Base-by-base conservation (phyloP, 2,329 filamentous ascomycete genomes). In the Grosmannia clavigera region DNA sequence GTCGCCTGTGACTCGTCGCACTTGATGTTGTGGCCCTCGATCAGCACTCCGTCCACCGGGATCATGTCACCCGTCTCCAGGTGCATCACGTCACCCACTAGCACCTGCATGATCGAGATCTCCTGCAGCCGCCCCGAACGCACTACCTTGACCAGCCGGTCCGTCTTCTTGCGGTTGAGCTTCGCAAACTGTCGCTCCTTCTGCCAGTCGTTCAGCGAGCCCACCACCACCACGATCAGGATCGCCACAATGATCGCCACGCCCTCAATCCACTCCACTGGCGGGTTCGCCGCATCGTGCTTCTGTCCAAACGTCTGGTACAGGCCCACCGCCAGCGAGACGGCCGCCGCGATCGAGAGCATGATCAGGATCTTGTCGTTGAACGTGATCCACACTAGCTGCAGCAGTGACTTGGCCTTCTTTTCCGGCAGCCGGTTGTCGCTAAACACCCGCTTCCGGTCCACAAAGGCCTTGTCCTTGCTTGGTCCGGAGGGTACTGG, bases 231-330 rank as follows among this genome's bases (percentile, higher is more conserved):
- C 55, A 91, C 88, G 57, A 91, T 89, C 50, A 81, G 74, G 66
- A 92, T 90, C 62, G 88, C 88, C n/a, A 83, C 86, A 60, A 91
- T 87, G 64, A 92, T 91, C 62, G 88, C 88, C 29, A 91, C 87
- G 65, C 88, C 88, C 70, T 92, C 88, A 35, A 92, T 82, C 88
- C 88, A 92, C 68, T 90, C 87, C 2, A 89, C 83, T 54, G 76
- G 75, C 5, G 83, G 77, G 58, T 82, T 73, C 5, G 70, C 76
- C 0, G 71, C 60, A 3, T 74, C 68, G 63, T 87, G 83, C 4
- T 76, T 65, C 25, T 75, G 74, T 14, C 85, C 85, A 68, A 89
- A 86, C 0, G 85, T 87, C 70, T 90, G 85, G 70, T 90, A 92
- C 0, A 91, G 75, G 55, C 88, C 88, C 51, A 92, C 79, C 5